Evolutionary conservation across 306 rosid species (phyloP).

Genomic region (Gleditsia sinensis): DNA sequence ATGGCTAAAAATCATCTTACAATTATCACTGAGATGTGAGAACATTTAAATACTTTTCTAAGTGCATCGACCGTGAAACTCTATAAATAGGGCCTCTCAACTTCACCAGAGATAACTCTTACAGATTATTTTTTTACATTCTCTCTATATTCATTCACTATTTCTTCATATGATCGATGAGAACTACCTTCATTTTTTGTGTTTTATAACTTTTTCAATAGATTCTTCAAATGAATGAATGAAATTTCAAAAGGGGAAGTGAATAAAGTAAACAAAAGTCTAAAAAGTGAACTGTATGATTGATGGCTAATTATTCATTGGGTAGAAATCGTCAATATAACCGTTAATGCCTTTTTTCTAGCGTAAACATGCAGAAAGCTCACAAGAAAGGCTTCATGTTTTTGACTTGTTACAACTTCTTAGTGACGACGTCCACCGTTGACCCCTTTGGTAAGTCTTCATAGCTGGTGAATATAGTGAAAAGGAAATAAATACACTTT

Average conservation of each 20-base stretch:
- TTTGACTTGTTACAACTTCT: constrained; percentile 19
- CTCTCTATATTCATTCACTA: too few species aligned
- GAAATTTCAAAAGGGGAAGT: neutral
- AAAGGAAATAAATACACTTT: too few species aligned
- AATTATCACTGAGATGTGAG: too few species aligned
- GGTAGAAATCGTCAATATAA: constrained; percentile 15
- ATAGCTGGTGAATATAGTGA: too few species aligned
- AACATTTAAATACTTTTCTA: too few species aligned
- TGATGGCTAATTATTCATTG: constrained; percentile 28
- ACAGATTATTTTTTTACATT: too few species aligned
- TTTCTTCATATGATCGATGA: too few species aligned
- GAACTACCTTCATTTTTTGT: neutral
- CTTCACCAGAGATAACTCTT: too few species aligned
- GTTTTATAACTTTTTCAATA: neutral
- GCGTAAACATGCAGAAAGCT: constrained; percentile 21
- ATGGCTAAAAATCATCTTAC: too few species aligned
- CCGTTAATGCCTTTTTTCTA: constrained; percentile 29
- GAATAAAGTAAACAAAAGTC: constrained; percentile 10
- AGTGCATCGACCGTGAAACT: too few species aligned
- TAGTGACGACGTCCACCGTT: constrained; percentile 22
- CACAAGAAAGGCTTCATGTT: neutral
- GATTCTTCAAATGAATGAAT: neutral
- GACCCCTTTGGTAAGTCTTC: neutral
- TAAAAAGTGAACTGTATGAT: constrained; percentile 17
- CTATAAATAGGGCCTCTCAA: too few species aligned